phyloP scores from a whole-genome alignment of 1,139 yeast species.

The Suhomyces coccinellae region DNA sequence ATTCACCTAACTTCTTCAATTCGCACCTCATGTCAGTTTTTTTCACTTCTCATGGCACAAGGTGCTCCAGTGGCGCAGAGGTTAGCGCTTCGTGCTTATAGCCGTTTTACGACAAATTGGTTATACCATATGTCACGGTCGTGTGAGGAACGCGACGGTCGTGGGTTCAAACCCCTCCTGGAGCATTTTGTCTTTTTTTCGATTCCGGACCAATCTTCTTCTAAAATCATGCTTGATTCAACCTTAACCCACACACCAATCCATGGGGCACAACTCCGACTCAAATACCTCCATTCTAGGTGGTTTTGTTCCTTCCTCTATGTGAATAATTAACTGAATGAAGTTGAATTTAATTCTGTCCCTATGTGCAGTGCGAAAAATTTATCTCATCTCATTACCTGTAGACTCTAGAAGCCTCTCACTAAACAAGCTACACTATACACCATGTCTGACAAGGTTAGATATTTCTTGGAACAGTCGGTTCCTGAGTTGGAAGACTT shows the following conservation, averaged over 20 bases:
- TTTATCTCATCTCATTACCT: conserved; percentile 8
- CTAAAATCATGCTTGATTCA: not conserved
- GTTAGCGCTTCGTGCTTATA: conserved; percentile 59
- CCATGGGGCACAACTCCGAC: not conserved
- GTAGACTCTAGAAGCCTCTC: not conserved
- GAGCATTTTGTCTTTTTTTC: conserved; percentile 45
- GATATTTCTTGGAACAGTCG: conserved; percentile 76
- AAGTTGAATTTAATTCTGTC: too few species aligned
- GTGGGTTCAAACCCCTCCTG: conserved; percentile 60
- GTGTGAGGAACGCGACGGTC: conserved; percentile 61
- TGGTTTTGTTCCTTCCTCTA: not conserved
- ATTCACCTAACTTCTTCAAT: not conserved
- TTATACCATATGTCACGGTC: conserved; percentile 56
- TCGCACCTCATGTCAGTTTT: not conserved
- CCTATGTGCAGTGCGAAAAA: conserved; percentile 9
- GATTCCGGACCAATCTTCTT: not conserved
- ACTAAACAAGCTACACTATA: not conserved
- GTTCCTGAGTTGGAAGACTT: conserved; percentile 94
- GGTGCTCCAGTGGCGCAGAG: conserved; percentile 56
- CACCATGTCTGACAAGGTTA: conserved; percentile 68
- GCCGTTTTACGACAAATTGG: conserved; percentile 50
- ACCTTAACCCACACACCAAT: not conserved
- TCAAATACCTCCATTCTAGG: not conserved
- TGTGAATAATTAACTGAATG: too few species aligned
- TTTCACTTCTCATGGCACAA: conserved; percentile 12